phyloP scores from a whole-genome alignment of 768 basidiomycete genomes.

The Gloeopeniophorella convolvens region DNA sequence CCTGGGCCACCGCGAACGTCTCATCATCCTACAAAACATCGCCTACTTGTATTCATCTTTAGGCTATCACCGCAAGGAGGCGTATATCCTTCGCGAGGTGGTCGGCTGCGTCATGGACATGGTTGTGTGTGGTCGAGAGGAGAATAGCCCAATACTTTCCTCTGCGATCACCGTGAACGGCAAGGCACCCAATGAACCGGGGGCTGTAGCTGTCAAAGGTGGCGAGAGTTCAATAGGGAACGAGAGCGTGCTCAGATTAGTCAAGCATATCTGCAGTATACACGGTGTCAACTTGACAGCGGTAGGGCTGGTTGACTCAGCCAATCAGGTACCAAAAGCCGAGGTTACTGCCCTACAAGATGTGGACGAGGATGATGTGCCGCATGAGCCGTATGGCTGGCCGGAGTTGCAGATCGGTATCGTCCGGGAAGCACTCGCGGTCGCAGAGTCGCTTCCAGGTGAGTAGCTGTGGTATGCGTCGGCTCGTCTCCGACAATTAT shows the following conservation, averaged over 20 bases:
- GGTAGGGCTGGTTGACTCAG: conserved; percentile 41
- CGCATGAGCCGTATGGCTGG: conserved; percentile 72
- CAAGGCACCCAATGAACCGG: conserved; percentile 32
- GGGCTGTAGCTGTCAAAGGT: conserved; percentile 62
- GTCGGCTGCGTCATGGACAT: conserved; percentile 80
- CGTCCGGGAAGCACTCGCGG: conserved; percentile 85
- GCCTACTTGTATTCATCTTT: conserved; percentile 74
- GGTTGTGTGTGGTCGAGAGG: conserved; percentile 78
- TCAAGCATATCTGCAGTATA: conserved; percentile 68
- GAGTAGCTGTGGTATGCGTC: conserved; percentile 21
- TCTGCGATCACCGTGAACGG: conserved; percentile 40
- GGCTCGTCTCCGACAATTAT: conserved; percentile 5
- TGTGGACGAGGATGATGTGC: background rate
- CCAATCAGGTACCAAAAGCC: background rate
- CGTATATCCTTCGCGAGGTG: conserved; percentile 78
- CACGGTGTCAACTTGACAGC: conserved; percentile 80
- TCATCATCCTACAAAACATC: conserved; percentile 60
- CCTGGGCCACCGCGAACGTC: conserved; percentile 68
- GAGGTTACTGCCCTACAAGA: no score
- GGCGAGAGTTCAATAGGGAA: conserved; percentile 78
- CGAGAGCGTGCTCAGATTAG: conserved; percentile 65
- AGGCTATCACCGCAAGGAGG: conserved; percentile 85
- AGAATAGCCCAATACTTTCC: conserved; percentile 40
- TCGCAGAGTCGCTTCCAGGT: conserved; percentile 91
- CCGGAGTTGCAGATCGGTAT: conserved; percentile 90